These are phyloP conservation scores for Scopulariopsis brevicaulis DNA, from an alignment of 2,329 filamentous ascomycete genomes.

Conservation along the genomic window DNA sequence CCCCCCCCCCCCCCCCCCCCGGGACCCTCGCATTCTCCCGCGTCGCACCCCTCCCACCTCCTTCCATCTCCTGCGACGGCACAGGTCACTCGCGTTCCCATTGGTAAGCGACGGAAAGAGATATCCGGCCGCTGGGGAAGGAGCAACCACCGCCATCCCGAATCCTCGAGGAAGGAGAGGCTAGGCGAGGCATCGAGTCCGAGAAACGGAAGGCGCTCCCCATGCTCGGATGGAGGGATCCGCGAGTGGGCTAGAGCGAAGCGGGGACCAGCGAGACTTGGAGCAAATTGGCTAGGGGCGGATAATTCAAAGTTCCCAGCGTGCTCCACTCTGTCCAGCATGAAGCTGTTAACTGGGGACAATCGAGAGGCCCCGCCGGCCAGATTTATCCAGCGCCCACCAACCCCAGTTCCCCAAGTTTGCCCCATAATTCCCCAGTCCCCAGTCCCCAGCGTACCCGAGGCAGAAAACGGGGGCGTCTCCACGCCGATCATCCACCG, in stretches of 20 bases:
- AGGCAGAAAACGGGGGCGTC: not conserved
- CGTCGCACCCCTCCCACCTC: not conserved
- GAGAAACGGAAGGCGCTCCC: not conserved
- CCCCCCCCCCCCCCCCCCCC: not conserved
- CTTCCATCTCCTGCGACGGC: not conserved
- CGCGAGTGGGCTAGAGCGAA: not conserved
- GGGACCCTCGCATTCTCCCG: not conserved
- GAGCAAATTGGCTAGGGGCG: not conserved
- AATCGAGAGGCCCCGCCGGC: not conserved
- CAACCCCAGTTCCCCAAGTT: not conserved
- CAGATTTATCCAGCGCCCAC: not conserved
- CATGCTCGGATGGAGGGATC: not conserved
- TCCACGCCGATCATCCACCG: too few species aligned
- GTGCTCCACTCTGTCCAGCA: not conserved
- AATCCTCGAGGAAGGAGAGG: not conserved
- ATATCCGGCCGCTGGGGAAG: not conserved
- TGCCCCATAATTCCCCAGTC: not conserved
- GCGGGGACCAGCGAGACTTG: not conserved
- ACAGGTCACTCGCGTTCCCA: not conserved
- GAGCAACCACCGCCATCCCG: not conserved
- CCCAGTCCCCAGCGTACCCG: not conserved
- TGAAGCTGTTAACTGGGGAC: not conserved
- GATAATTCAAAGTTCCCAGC: not conserved
- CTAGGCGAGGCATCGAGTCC: not conserved
- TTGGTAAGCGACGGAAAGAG: not conserved